Base-by-base conservation (phyloP, 805 yeast genomes). In the Yarrowia osloensis region DNA sequence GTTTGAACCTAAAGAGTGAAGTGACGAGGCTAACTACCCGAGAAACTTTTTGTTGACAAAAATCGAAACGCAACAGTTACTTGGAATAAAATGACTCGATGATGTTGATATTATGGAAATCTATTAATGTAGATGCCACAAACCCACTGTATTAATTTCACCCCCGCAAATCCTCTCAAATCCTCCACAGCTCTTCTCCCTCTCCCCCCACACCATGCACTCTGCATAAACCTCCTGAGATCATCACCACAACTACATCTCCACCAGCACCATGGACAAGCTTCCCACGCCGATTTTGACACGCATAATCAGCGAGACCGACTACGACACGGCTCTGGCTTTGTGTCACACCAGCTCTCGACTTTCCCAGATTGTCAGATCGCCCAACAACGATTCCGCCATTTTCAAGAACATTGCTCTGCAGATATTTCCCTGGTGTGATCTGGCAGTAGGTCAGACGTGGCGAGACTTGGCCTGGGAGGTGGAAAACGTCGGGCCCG, bases 401-500 rank as follows among this genome's bases (percentile, higher is more conserved):
- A 57, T 57, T 17, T 57, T 57, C 63, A 57, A 15, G 13, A 26
- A 26, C 19, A 57, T 57, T 17, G 63, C 63, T 19, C 63, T 22
- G 2, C 3, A 4, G 2, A 39, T 31, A 7, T 57, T 37, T 40
- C 63, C 63, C 19, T 57, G 63, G 63, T 15, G 28, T 3, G 26
- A 57, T 8, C 47, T 28, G 12, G 49, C 63, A 7, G 42, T 19
- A 0, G 63, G 49, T 17, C 63, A 57, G 17, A 28, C 49, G 19
- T 57, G 63, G 63, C 63, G 49, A 5, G 63, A 57, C 9, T 12
- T 57, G n/a, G 49, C 63, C 11, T 57, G 31, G 19, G 63, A 57
- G 13, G 29, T 57, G 35, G 49, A 40, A 4, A 57, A 57, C 17
- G 31, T 57, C 37, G 63, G 63, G 13, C 63, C 63, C 63, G 63